Evolutionary conservation across 148 eudicot species (phyloP).

Genomic region (Polygonum aviculare): DNA sequence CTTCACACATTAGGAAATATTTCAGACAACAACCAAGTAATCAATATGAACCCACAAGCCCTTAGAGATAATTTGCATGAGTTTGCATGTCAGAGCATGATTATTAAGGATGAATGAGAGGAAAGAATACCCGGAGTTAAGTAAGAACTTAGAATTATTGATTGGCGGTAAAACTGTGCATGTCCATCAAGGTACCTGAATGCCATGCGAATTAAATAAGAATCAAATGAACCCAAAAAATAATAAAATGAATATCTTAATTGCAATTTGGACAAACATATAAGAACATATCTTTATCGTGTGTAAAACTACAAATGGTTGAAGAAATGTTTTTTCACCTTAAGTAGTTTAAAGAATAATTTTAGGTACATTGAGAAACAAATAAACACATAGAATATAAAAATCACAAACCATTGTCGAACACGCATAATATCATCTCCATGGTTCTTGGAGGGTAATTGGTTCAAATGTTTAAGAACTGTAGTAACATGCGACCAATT

Average conservation of each 20-base stretch:
- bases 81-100: background rate
- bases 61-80: too few species aligned
- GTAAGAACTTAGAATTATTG: conserved; percentile 70
- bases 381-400: background rate
- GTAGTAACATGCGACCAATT: conserved; percentile 83
- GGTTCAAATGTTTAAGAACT: conserved; percentile 60
- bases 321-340: background rate
- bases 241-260: background rate
- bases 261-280: background rate
- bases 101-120: background rate
- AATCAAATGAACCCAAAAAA: background rate
- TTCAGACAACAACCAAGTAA: too few species aligned
- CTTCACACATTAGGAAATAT: too few species aligned
- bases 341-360: background rate
- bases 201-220: background rate
- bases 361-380: background rate
- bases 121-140: conserved; percentile 60
- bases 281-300: background rate
- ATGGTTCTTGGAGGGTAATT: conserved; percentile 56
- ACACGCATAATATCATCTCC: conserved; percentile 91
- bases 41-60: too few species aligned
- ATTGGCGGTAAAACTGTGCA: conserved; percentile 81
- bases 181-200: conserved; percentile 79
- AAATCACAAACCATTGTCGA: conserved; percentile 53
- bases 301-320: background rate